Conservation (phyloP, 2,329 filamentous ascomycete species). For the Didymella pomorum region DNA sequence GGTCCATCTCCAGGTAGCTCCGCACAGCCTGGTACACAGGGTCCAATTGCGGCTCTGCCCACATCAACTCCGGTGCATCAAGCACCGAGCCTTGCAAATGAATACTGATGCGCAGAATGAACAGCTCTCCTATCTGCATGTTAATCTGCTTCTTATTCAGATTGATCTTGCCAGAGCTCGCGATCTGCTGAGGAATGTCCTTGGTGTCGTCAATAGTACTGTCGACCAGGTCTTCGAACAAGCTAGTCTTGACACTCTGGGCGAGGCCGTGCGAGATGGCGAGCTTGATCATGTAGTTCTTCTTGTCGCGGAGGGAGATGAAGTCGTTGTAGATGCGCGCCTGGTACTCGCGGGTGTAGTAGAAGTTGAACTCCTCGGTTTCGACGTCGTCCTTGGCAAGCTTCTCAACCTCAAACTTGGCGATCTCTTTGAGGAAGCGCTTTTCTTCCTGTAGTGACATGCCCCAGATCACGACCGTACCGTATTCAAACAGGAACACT, state of each 20-base stretch:
- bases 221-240: conserved; percentile 94
- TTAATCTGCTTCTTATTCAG: conserved; percentile 91
- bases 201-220: conserved; percentile 94
- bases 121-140: conserved; percentile 99
- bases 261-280: conserved; percentile 95
- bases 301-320: conserved; percentile 91
- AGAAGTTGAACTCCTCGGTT: conserved; percentile 98
- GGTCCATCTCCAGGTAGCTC: conserved; percentile 97
- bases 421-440: conserved; percentile 89
- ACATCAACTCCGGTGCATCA: conserved; percentile 96
- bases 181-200: conserved; percentile 91
- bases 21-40: conserved; percentile 95
- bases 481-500: conserved; percentile 96
- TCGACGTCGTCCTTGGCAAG: conserved; percentile 88
- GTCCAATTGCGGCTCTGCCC: conserved; percentile 96
- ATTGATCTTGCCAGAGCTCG: conserved; percentile 88
- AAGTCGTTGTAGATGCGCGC: conserved; percentile 99
- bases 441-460: conserved; percentile 92
- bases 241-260: conserved; percentile 95
- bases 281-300: conserved; percentile 97
- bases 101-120: conserved; percentile 97
- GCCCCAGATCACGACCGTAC: conserved; percentile 97
- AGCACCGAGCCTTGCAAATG: conserved; percentile 96
- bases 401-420: conserved; percentile 93
- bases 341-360: conserved; percentile 98